These are phyloP conservation scores for Datura wrightii DNA, from an alignment of 257 asterid genomes.

Conservation along the genomic window DNA sequence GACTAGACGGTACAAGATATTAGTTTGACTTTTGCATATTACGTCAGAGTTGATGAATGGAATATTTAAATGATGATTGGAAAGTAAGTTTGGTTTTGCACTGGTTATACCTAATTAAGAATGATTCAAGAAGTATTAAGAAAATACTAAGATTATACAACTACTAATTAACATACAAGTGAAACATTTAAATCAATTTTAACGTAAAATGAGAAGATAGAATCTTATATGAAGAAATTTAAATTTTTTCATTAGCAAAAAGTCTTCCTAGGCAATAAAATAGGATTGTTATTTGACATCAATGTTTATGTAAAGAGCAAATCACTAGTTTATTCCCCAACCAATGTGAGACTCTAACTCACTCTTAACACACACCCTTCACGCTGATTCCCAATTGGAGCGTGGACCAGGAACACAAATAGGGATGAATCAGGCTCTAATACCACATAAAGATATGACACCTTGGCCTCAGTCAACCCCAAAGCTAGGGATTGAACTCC, in stretches of 20 bases:
- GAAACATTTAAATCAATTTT: no score
- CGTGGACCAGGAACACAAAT: not conserved
- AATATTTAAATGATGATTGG: not conserved
- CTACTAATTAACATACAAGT: no score
- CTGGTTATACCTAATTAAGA: no score
- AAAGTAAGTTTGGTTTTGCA: not conserved
- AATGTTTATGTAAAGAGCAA: not conserved
- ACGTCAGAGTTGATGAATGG: not conserved
- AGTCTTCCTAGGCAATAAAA: no score
- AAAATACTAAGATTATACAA: no score
- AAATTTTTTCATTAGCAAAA: no score
- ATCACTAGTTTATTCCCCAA: not conserved
- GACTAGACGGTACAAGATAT: not conserved
- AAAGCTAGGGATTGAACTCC: not conserved
- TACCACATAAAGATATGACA: not conserved
- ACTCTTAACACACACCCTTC: not conserved
- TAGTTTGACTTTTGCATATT: not conserved
- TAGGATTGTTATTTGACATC: not conserved
- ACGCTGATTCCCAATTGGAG: not conserved
- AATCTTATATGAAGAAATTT: no score
- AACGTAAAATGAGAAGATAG: no score
- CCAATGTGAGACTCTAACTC: not conserved
- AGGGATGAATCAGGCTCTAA: not conserved
- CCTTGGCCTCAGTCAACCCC: not conserved
- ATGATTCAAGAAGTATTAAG: no score